These are phyloP conservation scores for Acer negundo DNA, from an alignment of 345 rosid species.

Conservation along the genomic window DNA sequence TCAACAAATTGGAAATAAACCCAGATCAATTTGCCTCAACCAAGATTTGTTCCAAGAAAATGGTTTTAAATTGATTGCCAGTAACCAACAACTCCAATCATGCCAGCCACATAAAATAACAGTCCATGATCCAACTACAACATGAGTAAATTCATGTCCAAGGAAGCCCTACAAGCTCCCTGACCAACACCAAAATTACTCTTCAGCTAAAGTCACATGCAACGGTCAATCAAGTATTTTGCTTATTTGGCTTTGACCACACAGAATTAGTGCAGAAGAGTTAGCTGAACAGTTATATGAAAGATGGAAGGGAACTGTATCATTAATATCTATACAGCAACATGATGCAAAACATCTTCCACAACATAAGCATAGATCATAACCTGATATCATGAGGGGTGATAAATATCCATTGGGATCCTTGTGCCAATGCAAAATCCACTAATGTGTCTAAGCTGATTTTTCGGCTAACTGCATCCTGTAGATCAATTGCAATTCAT, in stretches of 20 bases:
- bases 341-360: neutral
- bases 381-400: slow-evolving; percentile 99
- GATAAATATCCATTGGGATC: slow-evolving; percentile 95
- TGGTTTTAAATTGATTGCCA: neutral
- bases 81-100: neutral
- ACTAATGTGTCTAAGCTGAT: slow-evolving; percentile 87
- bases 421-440: slow-evolving; percentile 81
- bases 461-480: slow-evolving; percentile 98
- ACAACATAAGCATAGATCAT: slow-evolving; percentile 5
- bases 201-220: neutral
- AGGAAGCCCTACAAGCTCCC: neutral
- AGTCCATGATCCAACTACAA: neutral
- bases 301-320: neutral
- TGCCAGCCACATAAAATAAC: neutral
- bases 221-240: neutral
- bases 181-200: neutral
- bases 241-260: neutral
- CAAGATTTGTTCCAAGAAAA: neutral
- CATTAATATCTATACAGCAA: neutral
- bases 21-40: neutral
- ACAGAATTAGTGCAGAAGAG: neutral
- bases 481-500: slow-evolving; percentile 22
- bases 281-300: neutral
- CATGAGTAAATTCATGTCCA: neutral
- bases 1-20: slow-evolving; percentile 11